Conservation (phyloP, 2,329 filamentous ascomycete species). For the Fusarium nodosum region DNA sequence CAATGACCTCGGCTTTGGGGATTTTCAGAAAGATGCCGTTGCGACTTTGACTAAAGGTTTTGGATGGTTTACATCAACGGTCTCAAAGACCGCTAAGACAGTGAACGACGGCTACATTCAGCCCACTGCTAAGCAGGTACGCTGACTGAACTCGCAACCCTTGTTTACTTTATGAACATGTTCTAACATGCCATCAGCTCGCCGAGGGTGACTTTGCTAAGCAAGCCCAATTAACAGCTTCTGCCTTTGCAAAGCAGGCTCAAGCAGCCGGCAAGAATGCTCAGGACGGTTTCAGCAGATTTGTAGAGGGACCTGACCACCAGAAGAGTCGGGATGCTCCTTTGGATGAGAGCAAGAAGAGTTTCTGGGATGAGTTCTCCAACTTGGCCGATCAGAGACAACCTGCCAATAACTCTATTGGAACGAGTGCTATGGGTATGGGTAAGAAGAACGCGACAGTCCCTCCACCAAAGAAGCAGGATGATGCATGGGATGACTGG, state of each 20-base stretch:
- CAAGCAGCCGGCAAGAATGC: conserved; percentile 80
- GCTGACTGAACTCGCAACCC: conserved; percentile 9
- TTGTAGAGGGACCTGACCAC: conserved; percentile 81
- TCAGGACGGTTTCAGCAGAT: conserved; percentile 83
- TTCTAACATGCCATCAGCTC: conserved; percentile 66
- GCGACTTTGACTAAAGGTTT: conserved; percentile 92
- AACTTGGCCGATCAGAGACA: conserved; percentile 71
- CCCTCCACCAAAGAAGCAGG: conserved; percentile 58
- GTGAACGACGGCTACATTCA: conserved; percentile 94
- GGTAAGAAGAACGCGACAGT: conserved; percentile 56
- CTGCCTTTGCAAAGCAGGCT: conserved; percentile 75
- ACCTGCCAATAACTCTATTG: conserved; percentile 64
- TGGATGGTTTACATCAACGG: conserved; percentile 91
- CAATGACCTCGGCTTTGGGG: conserved; percentile 75
- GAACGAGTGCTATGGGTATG: conserved; percentile 72
- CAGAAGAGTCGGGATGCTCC: conserved; percentile 54
- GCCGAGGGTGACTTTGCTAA: conserved; percentile 83
- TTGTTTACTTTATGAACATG: conserved; percentile 13
- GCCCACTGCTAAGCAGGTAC: conserved; percentile 88
- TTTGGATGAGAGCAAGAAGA: conserved; percentile 76
- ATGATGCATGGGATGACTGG: conserved; percentile 77
- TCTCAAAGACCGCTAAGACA: conserved; percentile 90
- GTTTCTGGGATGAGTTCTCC: conserved; percentile 95
- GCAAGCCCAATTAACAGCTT: conserved; percentile 72
- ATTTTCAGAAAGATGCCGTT: conserved; percentile 91